Base-by-base conservation (phyloP, 306 rosid genomes). In the Prunus mume region DNA sequence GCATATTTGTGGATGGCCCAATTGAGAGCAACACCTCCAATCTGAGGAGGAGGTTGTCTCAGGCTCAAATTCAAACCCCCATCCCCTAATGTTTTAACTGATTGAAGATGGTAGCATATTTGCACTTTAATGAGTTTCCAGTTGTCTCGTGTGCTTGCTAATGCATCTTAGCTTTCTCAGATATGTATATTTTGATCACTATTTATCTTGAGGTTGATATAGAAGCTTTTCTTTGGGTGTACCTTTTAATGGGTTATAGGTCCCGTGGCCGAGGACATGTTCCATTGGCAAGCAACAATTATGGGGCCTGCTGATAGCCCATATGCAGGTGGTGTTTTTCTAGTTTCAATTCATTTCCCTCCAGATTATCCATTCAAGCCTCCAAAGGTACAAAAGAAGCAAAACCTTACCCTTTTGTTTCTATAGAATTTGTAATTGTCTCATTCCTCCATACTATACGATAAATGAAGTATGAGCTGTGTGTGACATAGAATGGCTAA, bases 361-460 rank as follows among this genome's bases (percentile, higher is more conserved):
- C 91, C 98, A 0, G 98, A 93, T 76, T 93, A 93, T 76, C 98
- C 98, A 46, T 93, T 93, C 88, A 91, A 93, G 87, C 98, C 98
- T 46, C 98, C 98, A 43, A 93, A 93, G 95, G 96, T 93, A 66
- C 22, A 60, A 12, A 24, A 13, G 12, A 60, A 8, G 12, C 30
- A 30, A 63, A 30, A 20, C 9, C 25, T 2, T 11, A 2, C 38
- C 50, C 49, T 25, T 38, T 0, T 69, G 46, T 47, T 25, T 34
- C 19, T 52, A 20, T 74, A 10, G 7, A 7, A n/a, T 4, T 22
- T 43, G 17, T 20, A 22, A 50, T 25, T 60, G 45, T 2, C 19
- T 6, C 49, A 14, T 56, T 75, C 38, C 45, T 34, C 34, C 61
- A 11, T 30, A 4, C 20, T 27, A 19, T 71, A 10, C 10, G 3